Evolutionary conservation across 441 rosid species (phyloP), one percentile per base, ranked within the genome.

Genomic region (Populus tomentosa): DNA sequence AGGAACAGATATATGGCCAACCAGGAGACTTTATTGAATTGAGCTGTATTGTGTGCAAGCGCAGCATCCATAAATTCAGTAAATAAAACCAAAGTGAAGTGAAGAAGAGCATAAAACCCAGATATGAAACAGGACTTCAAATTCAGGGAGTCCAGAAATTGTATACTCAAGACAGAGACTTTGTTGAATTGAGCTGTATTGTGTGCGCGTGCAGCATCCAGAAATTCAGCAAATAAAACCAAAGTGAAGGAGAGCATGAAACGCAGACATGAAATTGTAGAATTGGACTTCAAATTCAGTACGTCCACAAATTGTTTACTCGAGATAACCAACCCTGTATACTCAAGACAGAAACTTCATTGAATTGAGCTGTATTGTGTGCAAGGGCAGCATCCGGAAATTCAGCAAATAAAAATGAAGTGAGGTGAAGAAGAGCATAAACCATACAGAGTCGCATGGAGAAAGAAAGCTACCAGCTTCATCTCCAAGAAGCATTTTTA

Each of bases 401-500:
- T 53, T 67, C 40, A 70, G 20, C 70, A 8, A 13, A 71, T 14
- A 9, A 40, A 28, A 71, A 78, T 11, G 2, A 53, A 28, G 30
- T 28, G 30, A 26, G 10, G 26, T 6, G 18, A 16, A 7, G 33
- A 35, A 1, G 35, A 33, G 61, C 5, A 56, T 50, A 50, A 14
- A 7, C 9, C 20, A 56, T 3, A 68, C 5, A 78, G 72, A 18
- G 69, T 20, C 14, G n/a, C 21, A 28, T 61, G 70, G 64, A 69
- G 42, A 73, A 71, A 46, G 73, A 68, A 26, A 32, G 70, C 77
- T 88, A 96, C 99, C 98, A 65, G 98, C 86, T 80, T 91, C 97
- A 86, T 96, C 99, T 73, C 98, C 99, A 77, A 81, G 87, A 76
- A 97, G 93, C 83, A 94, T 86, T 86, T 94, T 97, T 80, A 94